phyloP scores from a whole-genome alignment of 2,329 filamentous ascomycete species.

The Magnaporthiopsis incrustans region DNA sequence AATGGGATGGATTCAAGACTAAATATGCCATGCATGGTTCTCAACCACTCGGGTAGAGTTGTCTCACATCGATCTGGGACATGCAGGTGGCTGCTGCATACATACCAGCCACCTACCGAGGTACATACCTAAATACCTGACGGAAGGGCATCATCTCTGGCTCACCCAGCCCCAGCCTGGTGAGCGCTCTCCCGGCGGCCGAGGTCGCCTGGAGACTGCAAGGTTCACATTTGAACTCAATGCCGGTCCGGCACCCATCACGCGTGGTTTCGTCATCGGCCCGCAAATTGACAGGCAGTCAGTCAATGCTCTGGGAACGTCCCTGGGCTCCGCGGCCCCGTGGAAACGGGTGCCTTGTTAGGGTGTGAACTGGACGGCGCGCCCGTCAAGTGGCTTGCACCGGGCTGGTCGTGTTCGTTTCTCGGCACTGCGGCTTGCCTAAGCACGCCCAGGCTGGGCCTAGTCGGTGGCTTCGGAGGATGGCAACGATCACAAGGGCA shows the following conservation, averaged over 20 bases:
- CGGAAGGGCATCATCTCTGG: neutral
- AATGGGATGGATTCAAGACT: neutral
- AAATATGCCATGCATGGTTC: neutral
- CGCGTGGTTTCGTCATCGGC: too few relatives aligned
- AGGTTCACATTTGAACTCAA: neutral
- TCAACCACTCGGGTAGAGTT: neutral
- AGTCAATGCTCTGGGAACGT: neutral
- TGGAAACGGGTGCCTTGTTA: neutral
- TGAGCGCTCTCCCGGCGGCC: too few relatives aligned
- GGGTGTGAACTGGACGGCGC: neutral
- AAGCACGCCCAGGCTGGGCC: neutral
- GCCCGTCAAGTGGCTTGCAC: neutral
- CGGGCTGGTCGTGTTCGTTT: neutral
- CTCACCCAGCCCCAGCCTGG: too few relatives aligned
- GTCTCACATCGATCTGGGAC: neutral
- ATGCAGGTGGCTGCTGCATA: neutral
- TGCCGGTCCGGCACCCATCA: neutral
- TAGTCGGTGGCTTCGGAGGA: too few relatives aligned
- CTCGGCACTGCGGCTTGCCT: neutral
- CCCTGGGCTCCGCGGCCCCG: neutral
- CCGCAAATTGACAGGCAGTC: neutral
- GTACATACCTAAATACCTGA: neutral
- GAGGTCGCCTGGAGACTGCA: neutral
- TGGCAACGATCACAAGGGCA: too few relatives aligned
- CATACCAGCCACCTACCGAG: too few relatives aligned